Base-by-base conservation (phyloP, 2,329 filamentous ascomycete genomes). In the Arthrobotrys megalospora region DNA sequence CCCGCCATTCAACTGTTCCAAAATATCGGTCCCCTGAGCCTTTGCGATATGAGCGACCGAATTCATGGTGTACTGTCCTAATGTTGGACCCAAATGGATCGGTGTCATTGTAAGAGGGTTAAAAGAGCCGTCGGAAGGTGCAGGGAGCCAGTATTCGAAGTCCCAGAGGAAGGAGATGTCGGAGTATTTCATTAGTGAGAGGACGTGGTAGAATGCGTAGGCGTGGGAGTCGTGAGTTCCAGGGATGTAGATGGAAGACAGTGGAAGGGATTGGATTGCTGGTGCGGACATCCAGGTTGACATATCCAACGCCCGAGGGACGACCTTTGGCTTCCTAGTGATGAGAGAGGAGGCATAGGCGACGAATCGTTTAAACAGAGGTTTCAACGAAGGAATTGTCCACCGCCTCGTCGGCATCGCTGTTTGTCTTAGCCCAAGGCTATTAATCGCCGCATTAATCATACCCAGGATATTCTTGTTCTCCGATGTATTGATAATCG, bases 151-250 rank as follows among this genome's bases (percentile, higher is more conserved):
- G 48, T 75, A 79, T n/a, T 79, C 76, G 14, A 79, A 55, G 16
- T 69, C 19, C 76, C 76, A 79, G 1, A 79, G 55, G 64, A 79
- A 79, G 4, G 76, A 63, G 21, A 79, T 79, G 19, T 79, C 76
- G 10, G 19, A 11, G 45, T 79, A 79, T n/a, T 69, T 69, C 16
- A 79, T 70, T 1, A 69, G 64, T 1, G 69, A 75, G 0, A 79
- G 48, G 3, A 47, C 36, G n/a, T 69, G 64, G 1, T 69, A 7
- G 38, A 79, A 75, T 1, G 69, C 45, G 24, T 79, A 79, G 3
- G 76, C 70, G 28, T 68, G 63, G 5, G 69, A 75, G 32, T 79
- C 76, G 32, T 79, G 76, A 2, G 76, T 79, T 8, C 68, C 76
- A 4, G 76, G 76, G 12, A 79, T 68, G 24, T 75, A 75, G 3